Evolutionary conservation across 2,329 filamentous ascomycete genomes (phyloP).

Genomic region (Nemania bipapillata): DNA sequence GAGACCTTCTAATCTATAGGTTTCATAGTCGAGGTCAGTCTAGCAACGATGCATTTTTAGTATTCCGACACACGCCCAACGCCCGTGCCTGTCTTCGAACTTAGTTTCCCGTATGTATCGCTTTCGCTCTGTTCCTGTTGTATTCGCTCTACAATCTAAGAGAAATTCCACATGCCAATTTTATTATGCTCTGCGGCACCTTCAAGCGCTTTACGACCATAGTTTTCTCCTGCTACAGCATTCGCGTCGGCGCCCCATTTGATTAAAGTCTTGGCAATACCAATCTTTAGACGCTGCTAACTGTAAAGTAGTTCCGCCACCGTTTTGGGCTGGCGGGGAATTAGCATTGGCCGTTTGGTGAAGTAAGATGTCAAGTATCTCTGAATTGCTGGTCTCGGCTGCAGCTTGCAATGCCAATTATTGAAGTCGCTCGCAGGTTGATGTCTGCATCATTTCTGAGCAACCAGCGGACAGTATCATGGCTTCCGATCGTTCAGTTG

Average conservation of each 20-base stretch:
- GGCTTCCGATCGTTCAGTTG: background rate
- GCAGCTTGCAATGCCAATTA: background rate
- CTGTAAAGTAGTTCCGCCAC: background rate
- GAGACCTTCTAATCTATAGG: background rate
- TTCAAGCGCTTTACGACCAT: constrained; percentile 16
- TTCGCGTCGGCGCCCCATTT: background rate
- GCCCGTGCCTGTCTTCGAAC: background rate
- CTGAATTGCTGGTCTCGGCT: background rate
- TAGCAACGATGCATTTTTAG: background rate
- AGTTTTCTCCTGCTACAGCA: background rate
- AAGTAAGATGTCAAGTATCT: background rate
- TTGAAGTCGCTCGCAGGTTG: background rate
- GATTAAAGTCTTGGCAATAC: background rate
- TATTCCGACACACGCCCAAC: background rate
- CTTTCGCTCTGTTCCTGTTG: background rate
- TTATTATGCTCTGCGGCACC: background rate
- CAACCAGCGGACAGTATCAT: background rate
- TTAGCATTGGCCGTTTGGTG: background rate
- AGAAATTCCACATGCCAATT: constrained; percentile 25
- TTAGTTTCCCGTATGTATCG: constrained; percentile 10
- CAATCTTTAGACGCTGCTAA: background rate
- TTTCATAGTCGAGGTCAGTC: background rate
- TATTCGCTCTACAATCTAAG: background rate
- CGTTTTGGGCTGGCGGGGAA: background rate
- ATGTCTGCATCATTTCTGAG: background rate